Percentiles rank a stretch among this genome's conserved stretches.
Evolutionary conservation across 208 protist genomes (phyloP).

Genomic region (Porcisia deanei): DNA sequence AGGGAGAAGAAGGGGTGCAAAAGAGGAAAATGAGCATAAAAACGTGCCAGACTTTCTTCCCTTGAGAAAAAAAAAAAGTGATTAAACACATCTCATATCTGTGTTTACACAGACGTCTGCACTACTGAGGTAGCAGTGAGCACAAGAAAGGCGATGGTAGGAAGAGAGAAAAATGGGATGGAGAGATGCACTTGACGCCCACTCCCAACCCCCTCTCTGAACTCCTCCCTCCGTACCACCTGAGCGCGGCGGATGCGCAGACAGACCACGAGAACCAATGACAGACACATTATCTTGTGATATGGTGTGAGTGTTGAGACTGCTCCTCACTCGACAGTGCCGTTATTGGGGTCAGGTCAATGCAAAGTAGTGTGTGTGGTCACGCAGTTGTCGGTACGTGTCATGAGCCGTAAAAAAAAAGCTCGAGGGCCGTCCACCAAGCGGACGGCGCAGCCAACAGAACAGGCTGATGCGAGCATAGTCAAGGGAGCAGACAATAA

Average conservation of each 20-base stretch:
- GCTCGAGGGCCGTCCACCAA: background rate
- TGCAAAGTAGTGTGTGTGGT: background rate
- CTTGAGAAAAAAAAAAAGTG: background rate
- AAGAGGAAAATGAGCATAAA: background rate
- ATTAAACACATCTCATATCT: background rate
- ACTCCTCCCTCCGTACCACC: background rate
- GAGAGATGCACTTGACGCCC: background rate
- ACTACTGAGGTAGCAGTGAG: background rate
- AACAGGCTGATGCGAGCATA: background rate
- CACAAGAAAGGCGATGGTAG: background rate
- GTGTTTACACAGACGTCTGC: background rate
- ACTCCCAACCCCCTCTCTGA: background rate
- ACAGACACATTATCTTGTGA: background rate
- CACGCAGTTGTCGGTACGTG: background rate
- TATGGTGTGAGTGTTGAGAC: background rate
- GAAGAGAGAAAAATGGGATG: background rate
- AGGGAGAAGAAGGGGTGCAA: background rate
- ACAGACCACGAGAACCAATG: background rate
- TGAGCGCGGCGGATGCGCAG: background rate
- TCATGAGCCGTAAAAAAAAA: background rate
- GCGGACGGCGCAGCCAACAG: background rate
- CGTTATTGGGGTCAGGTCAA: background rate
- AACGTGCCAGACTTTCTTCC: background rate
- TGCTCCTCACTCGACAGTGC: background rate
- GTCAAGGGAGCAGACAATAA: background rate